These are phyloP conservation scores for Arabidopsis arenosa DNA, from an alignment of 345 rosid species.

Conservation along the genomic window DNA sequence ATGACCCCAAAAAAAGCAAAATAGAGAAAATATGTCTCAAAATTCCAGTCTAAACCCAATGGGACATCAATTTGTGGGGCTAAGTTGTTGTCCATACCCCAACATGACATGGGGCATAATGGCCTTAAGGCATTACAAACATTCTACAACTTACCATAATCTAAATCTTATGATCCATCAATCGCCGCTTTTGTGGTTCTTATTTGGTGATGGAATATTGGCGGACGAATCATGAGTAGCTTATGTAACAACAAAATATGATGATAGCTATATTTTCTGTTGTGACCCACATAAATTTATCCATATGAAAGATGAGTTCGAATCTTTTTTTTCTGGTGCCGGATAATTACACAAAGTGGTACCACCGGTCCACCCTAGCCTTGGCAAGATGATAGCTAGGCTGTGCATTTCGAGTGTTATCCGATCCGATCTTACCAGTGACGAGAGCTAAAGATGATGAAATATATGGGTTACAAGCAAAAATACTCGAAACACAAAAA, in stretches of 20 bases:
- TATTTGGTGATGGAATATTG: conserved; percentile 14
- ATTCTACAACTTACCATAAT: conserved; percentile 34
- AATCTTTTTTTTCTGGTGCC: conserved; percentile 36
- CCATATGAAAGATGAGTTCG: conserved; percentile 34
- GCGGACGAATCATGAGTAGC: conserved; percentile 20
- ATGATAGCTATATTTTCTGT: conserved; percentile 23
- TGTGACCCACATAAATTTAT: conserved; percentile 27
- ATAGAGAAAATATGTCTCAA: conserved; percentile 17
- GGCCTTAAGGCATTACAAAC: conserved; percentile 13
- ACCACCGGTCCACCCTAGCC: conserved; percentile 29
- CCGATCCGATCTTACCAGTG: background rate
- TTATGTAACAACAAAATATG: conserved; percentile 31
- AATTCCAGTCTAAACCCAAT: conserved; percentile 7
- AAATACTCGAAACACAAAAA: background rate
- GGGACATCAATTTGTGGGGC: conserved; percentile 26
- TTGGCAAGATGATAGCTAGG: conserved; percentile 19
- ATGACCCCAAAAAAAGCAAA: background rate
- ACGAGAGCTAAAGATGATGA: background rate
- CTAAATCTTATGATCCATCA: conserved; percentile 21
- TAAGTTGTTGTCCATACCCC: conserved; percentile 34
- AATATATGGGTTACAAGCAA: background rate
- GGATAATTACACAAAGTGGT: conserved; percentile 33
- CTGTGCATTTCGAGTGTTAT: background rate
- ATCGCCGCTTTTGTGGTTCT: conserved; percentile 31
- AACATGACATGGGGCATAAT: conserved; percentile 20